Conservation (phyloP, 164 flowering plant species). For the Berberis vulgaris region DNA sequence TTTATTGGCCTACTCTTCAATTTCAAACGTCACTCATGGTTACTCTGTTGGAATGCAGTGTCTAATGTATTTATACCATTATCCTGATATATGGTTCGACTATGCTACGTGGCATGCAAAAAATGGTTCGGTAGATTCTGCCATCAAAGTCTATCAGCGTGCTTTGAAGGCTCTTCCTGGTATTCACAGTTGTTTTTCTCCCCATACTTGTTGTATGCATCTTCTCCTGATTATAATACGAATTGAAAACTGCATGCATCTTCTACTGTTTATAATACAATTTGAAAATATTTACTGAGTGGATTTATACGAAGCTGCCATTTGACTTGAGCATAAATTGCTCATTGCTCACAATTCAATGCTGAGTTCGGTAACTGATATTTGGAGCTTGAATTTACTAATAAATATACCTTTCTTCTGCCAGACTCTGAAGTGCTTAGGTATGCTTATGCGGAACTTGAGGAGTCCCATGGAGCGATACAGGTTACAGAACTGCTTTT, state of each 20-base stretch:
- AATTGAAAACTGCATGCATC: no score
- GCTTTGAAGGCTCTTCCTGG: constrained; percentile 96
- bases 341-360: no score
- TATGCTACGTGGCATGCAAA: constrained; percentile 96
- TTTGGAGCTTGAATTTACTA: background rate
- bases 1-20: background rate
- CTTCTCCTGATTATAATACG: background rate
- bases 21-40: background rate
- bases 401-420: background rate
- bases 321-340: no score
- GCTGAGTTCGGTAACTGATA: no score
- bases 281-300: no score
- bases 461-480: constrained; percentile 86
- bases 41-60: constrained; percentile 43
- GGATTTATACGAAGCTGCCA: no score
- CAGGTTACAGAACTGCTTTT: constrained; percentile 38
- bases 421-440: constrained; percentile 76
- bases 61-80: constrained; percentile 92
- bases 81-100: constrained; percentile 95
- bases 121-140: constrained; percentile 74
- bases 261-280: no score
- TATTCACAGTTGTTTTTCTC: constrained; percentile 15
- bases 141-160: constrained; percentile 83
- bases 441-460: constrained; percentile 94
- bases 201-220: background rate